Evolutionary conservation across 768 basidiomycete genomes (phyloP), one percentile per base, ranked within the genome.

Genomic region (Bullera alba): DNA sequence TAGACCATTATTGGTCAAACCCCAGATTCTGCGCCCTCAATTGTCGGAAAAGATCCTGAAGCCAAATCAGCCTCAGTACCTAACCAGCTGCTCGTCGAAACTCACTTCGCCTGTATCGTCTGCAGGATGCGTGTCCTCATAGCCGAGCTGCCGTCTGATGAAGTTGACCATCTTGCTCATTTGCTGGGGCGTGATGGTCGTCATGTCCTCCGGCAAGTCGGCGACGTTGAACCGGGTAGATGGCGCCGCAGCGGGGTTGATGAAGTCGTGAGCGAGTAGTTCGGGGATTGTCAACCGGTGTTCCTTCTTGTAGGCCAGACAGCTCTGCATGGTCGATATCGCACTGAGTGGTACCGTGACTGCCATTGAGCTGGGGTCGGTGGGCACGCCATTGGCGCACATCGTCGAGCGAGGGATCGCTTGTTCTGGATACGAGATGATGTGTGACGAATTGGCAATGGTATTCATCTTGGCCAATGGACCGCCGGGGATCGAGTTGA

Each of bases 231-330:
- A 15, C 19, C 16, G 12, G 15, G 10, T 17, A n/a, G 19, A 4
- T 34, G 22, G 57, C 59, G 29, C 36, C 32, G 46, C 47, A n/a
- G 48, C 48, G 3, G 71, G 71, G 35, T 60, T 65, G 46, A 91
- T 66, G 84, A 91, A 93, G 49, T 81, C 81, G 61, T 91, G 82
- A 42, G 81, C 79, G 60, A 96, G 69, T 64, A 99, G 73, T 64
- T 91, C 82, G 2, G 88, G 87, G 54, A 97, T 96, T 4, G 87
- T 84, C 58, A 84, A 81, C 23, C 93, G 76, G 58, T 85, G 81
- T 71, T 92, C 93, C 26, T 89, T 83, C 60, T 81, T 78, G 54
- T 88, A 80, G 46, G 75, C 75, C 58, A 96, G 72, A 70, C 93
- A 99, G 50, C 79, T 80, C 74, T 83, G 82, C 77, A 96, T 90